A percentile compares a stretch with the other conserved stretches of the same genome.
phyloP scores from a whole-genome alignment of 306 rosid genomes.

The Citrullus amarus region DNA sequence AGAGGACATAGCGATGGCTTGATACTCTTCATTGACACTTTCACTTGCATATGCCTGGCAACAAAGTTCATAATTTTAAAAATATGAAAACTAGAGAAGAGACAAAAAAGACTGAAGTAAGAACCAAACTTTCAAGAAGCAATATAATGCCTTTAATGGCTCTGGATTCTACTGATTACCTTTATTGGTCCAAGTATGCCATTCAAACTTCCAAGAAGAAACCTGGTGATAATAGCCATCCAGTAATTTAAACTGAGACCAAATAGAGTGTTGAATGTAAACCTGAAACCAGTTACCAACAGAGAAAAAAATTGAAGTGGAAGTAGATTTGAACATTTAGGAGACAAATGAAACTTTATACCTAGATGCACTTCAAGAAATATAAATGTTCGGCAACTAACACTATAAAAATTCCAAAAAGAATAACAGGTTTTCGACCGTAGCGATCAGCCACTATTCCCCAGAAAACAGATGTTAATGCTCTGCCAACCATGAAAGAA shows the following conservation, averaged over 20 bases:
- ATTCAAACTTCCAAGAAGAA: constrained; percentile 75
- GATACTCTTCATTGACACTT: constrained; percentile 59
- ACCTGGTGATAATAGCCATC: constrained; percentile 71
- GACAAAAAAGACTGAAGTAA: not conserved
- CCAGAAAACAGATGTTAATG: constrained; percentile 62
- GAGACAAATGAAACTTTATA: not conserved
- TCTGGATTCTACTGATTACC: constrained; percentile 26
- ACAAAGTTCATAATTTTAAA: constrained; percentile 4
- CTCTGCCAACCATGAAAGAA: constrained; percentile 76
- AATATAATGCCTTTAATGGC: not conserved
- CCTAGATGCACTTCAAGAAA: not conserved
- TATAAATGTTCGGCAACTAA: constrained; percentile 14
- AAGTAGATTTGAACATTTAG: not conserved
- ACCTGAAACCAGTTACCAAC: constrained; percentile 28
- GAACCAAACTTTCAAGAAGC: not conserved
- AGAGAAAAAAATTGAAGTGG: not conserved
- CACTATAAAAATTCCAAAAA: constrained; percentile 43
- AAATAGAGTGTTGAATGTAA: constrained; percentile 72
- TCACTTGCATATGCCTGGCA: constrained; percentile 73
- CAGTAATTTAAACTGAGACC: constrained; percentile 82
- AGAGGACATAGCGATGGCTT: constrained; percentile 64
- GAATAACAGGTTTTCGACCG: constrained; percentile 70
- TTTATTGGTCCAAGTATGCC: constrained; percentile 83
- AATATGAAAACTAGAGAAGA: not conserved
- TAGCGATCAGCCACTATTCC: constrained; percentile 76